A percentile compares a stretch with the other conserved stretches of the same genome.
Evolutionary conservation across 257 asterid species (phyloP).

Genomic region (Prunella vulgaris): DNA sequence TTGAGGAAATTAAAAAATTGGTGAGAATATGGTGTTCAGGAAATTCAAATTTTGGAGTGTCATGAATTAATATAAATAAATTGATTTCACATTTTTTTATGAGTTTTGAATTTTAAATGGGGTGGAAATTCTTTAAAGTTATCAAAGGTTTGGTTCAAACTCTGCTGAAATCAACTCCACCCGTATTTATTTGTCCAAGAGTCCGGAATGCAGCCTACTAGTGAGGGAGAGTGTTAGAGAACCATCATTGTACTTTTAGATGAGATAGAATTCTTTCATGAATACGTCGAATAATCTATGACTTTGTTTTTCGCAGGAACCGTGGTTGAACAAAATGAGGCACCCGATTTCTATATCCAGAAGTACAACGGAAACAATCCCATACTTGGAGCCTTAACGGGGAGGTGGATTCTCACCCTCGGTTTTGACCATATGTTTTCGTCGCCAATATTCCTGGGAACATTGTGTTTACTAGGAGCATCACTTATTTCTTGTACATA

Average conservation of each 20-base stretch:
- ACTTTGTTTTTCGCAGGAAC: slow-evolving; percentile 50
- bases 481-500: slow-evolving; percentile 90
- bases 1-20: neutral
- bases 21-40: neutral
- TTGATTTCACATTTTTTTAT: too few species aligned
- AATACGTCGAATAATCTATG: neutral
- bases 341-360: slow-evolving; percentile 56
- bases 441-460: slow-evolving; percentile 69
- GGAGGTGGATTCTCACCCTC: slow-evolving; percentile 80
- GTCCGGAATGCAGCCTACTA: too few species aligned
- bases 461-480: slow-evolving; percentile 63
- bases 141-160: too few species aligned
- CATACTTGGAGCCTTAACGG: slow-evolving; percentile 57
- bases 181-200: too few species aligned
- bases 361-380: slow-evolving; percentile 73
- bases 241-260: too few species aligned
- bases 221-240: too few species aligned
- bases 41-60: too few species aligned
- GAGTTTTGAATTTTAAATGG: too few species aligned
- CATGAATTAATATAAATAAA: too few species aligned
- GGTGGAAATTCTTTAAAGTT: too few species aligned
- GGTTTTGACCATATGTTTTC: slow-evolving; percentile 92
- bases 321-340: slow-evolving; percentile 65
- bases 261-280: too few species aligned
- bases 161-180: too few species aligned